A percentile compares a stretch with the other conserved stretches of the same genome.
Conservation (phyloP, 2,329 filamentous ascomycete species). For the Calonectria pseudoturangicola region DNA sequence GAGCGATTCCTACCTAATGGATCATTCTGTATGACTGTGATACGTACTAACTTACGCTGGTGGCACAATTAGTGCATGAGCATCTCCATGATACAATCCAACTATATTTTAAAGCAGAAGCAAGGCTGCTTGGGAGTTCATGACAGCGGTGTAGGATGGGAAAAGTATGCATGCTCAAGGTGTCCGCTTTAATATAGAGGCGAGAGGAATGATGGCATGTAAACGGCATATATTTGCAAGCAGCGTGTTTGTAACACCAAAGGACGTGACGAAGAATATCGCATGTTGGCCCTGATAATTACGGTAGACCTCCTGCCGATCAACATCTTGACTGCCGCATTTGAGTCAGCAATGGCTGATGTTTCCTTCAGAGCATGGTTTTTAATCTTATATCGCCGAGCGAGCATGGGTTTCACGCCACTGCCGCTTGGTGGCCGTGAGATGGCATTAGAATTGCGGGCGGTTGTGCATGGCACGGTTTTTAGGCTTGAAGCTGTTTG, state of each 20-base stretch:
- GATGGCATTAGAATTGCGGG: not conserved
- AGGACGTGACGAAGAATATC: too few species aligned
- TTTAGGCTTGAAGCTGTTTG: conserved; percentile 16
- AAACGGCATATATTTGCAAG: not conserved
- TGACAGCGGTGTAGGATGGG: not conserved
- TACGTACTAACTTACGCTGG: conserved; percentile 2
- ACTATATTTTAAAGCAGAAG: not conserved
- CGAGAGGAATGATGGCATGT: not conserved
- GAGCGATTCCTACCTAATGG: not conserved
- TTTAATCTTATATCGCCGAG: not conserved
- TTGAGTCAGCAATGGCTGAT: not conserved
- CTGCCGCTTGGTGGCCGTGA: conserved; percentile 6
- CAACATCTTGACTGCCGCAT: not conserved
- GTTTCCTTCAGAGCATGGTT: not conserved
- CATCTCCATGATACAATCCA: not conserved
- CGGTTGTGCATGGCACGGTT: not conserved
- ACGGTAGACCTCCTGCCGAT: not conserved
- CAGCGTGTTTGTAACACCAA: not conserved
- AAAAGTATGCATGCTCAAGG: not conserved
- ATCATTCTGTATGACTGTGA: not conserved
- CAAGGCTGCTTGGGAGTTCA: not conserved
- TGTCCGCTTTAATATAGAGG: too few species aligned
- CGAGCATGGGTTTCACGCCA: not conserved
- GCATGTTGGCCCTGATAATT: not conserved
- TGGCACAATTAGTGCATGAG: not conserved